Base-by-base conservation (phyloP, 2,329 filamentous ascomycete species). In the Tolypocladium endophyticum region DNA sequence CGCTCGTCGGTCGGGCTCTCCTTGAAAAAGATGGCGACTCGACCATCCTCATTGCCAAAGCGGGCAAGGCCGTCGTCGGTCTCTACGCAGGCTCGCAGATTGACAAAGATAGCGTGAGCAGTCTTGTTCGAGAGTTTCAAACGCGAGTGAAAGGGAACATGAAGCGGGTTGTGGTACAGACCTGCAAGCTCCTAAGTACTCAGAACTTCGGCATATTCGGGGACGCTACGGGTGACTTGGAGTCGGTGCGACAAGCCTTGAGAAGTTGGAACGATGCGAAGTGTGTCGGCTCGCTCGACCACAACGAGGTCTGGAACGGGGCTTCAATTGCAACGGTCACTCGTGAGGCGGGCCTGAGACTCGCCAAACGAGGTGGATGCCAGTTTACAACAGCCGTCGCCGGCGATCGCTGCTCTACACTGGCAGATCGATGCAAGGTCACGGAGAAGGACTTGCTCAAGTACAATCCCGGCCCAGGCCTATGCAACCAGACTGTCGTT, bases 361-460 rank as follows among this genome's bases (percentile, higher is more conserved):
- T 43, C 53, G 60, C 11, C 8, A 63, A 1, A 20, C 54, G 36
- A 56, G 35, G 18, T 2, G 38, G 23, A 38, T 56, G 54, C 35
- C 14, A 18, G 6, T 56, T 30, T 28, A 41, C n/a, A 14, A 16
- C 23, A 4, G 54, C 23, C 25, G 20, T 18, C 18, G 60, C 63
- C 0, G 71, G 70, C 0, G 73, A 78, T 53, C 59, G 62, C 30
- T 78, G 76, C 61, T 65, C 52, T 2, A 58, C 65, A 0, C 66
- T 79, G 1, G 74, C 72, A 1, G 39, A 59, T 5, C 65, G 65
- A 28, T 78, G 75, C 56, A 69, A 71, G 11, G 75, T 79, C 25
- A 67, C 70, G 0, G 61, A 61, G 7, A 59, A 62, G 6, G 64
- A 76, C 20, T 71, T 77, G 41, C 64, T 60, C 4, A 67, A 70